Conservation (phyloP, 352 stramenopile genomes). For the Phytophthora agathidicida region DNA sequence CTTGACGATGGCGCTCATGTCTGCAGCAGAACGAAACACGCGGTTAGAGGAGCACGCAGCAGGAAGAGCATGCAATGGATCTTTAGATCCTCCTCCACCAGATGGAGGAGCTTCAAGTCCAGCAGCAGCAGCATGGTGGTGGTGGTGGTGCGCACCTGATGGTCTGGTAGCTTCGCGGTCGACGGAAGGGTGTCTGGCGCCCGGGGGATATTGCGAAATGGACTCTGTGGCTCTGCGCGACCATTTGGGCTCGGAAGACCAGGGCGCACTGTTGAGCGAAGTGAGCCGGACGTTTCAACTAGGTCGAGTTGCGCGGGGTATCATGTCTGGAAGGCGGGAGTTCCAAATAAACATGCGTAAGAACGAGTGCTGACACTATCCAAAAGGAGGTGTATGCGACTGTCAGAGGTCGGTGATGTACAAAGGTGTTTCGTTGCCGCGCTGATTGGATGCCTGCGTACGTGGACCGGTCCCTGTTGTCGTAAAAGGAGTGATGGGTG, state of each 20-base stretch:
- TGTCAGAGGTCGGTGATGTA: not conserved
- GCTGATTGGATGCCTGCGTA: constrained; percentile 33
- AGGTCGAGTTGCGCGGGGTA: constrained; percentile 13
- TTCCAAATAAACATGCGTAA: no score
- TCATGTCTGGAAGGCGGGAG: not conserved
- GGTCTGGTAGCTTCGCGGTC: constrained; percentile 1
- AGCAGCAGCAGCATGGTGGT: not conserved
- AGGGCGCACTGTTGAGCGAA: no score
- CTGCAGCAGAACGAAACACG: constrained; percentile 7
- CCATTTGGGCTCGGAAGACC: constrained; percentile 17
- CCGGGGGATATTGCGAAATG: constrained; percentile 46
- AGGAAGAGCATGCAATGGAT: constrained; percentile 1
- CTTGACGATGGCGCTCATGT: constrained; percentile 78
- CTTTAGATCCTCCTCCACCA: constrained; percentile 10
- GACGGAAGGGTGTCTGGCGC: constrained; percentile 24
- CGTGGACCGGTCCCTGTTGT: constrained; percentile 20
- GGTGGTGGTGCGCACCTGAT: constrained; percentile 17
- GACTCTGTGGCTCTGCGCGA: constrained; percentile 27
- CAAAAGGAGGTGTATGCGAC: not conserved
- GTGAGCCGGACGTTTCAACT: constrained; percentile 22
- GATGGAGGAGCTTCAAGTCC: constrained; percentile 12
- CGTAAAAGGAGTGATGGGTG: constrained; percentile 24
- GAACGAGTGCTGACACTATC: not conserved
- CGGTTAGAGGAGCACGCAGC: constrained; percentile 7
- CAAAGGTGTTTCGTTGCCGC: constrained; percentile 7